Evolutionary conservation across 345 rosid species (phyloP), one percentile per base, ranked within the genome.

Genomic region (Salix koriyanagi): DNA sequence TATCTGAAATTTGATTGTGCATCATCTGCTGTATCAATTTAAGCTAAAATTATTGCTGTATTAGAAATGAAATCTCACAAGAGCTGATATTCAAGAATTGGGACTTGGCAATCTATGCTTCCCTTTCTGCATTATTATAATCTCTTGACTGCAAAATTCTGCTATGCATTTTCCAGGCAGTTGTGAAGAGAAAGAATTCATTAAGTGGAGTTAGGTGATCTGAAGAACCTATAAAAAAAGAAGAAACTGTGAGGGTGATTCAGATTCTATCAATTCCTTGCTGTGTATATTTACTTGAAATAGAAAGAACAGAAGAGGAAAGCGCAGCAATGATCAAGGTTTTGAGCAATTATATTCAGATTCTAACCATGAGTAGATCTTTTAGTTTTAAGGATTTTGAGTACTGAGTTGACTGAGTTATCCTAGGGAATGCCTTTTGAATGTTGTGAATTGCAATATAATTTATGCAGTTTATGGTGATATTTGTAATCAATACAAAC

Each of bases 171-270:
- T 78, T 23, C 23, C 81, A 85, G 88, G 78, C 85, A 8, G 77
- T 86, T 70, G 70, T 88, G 77, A 80, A 72, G 18, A 86, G 90
- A 75, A 88, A 79, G 76, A 41, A 42, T 72, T 75, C 87, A 36
- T 28, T 86, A 37, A 86, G 84, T 76, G 84, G 87, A 62, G 79
- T 86, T 30, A 79, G 69, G 58, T 88, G 84, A 60, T 76, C 58
- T 50, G 85, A 84, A 5, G 89, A 88, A 71, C 87, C 7, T 36
- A 36, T 36, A 36, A 5, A 36, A 34, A 36, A 50, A 46, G 19
- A 30, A 19, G 13, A 42, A 52, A 71, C 26, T 19, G 14, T n/a
- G 25, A 16, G 7, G 42, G n/a, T 26, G 41, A 30, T 65, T 11
- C 62, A 19, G 70, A n/a, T 46, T 8, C 65, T 13, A 15, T 28